A percentile compares a stretch with the other conserved stretches of the same genome.
Conservation (phyloP, 164 flowering plant species). For the Protea cynaroides region DNA sequence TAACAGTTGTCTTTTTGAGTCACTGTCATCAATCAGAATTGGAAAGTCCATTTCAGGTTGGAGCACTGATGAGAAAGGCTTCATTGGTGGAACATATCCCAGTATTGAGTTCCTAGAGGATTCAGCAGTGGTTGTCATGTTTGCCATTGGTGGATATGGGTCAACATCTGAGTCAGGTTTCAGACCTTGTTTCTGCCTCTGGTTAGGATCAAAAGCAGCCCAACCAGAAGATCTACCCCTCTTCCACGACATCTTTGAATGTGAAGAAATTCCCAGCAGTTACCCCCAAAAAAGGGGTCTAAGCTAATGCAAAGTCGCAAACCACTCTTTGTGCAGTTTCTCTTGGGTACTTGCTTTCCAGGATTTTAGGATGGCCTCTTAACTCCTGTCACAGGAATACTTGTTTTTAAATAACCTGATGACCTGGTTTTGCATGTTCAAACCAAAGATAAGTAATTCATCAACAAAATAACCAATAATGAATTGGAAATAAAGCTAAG, state of each 20-base stretch:
- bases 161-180: conserved; percentile 26
- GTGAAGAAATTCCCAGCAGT: conserved; percentile 3
- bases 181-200: conserved; percentile 32
- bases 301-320: background rate
- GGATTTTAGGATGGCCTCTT: background rate
- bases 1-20: conserved; percentile 5
- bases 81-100: conserved; percentile 11
- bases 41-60: conserved; percentile 25
- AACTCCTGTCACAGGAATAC: conserved; percentile 3
- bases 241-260: conserved; percentile 27
- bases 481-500: background rate
- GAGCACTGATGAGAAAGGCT: conserved; percentile 49
- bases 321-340: conserved; percentile 2
- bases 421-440: background rate
- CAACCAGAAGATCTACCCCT: conserved; percentile 57
- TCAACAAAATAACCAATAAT: background rate
- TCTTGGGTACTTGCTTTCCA: background rate
- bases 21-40: conserved; percentile 7
- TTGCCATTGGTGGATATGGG: conserved; percentile 49
- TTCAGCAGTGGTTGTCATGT: conserved; percentile 5
- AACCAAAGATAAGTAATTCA: background rate
- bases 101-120: conserved; percentile 6
- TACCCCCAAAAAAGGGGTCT: conserved; percentile 2
- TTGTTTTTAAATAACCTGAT: no score
- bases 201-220: conserved; percentile 64